Evolutionary conservation across 805 yeast species (phyloP).

Genomic region (Wickerhamomyces chambardii): DNA sequence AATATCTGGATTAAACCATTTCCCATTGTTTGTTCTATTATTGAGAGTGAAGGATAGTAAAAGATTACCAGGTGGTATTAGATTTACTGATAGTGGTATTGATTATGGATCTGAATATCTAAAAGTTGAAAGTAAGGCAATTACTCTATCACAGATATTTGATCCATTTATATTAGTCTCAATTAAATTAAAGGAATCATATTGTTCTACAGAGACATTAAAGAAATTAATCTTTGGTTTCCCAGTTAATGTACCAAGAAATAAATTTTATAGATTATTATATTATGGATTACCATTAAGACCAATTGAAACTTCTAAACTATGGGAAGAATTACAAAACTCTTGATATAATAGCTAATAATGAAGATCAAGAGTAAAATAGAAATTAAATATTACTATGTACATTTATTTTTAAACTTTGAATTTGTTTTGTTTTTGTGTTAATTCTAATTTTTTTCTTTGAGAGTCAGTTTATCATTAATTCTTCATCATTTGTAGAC

Average conservation of each 20-base stretch:
- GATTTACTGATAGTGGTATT: constrained; percentile 15
- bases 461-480: no score
- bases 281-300: constrained; percentile 43
- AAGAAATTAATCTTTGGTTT: constrained; percentile 33
- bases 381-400: no score
- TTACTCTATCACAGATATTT: constrained; percentile 35
- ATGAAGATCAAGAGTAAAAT: no score
- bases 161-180: constrained; percentile 34
- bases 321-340: constrained; percentile 11
- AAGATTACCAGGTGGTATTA: constrained; percentile 55
- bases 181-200: constrained; percentile 28
- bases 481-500: no score
- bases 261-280: constrained; percentile 36
- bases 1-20: constrained; percentile 65
- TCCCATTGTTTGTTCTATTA: constrained; percentile 79
- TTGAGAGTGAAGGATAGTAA: constrained; percentile 73
- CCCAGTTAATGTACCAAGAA: constrained; percentile 35
- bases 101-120: constrained; percentile 14
- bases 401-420: no score
- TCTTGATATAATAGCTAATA: no score
- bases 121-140: constrained; percentile 32
- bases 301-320: constrained; percentile 17
- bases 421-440: no score
- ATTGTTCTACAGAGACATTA: constrained; percentile 31
- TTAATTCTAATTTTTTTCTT: no score